Base-by-base conservation (phyloP, 1,139 yeast genomes). In the Geotrichum fermentans region DNA sequence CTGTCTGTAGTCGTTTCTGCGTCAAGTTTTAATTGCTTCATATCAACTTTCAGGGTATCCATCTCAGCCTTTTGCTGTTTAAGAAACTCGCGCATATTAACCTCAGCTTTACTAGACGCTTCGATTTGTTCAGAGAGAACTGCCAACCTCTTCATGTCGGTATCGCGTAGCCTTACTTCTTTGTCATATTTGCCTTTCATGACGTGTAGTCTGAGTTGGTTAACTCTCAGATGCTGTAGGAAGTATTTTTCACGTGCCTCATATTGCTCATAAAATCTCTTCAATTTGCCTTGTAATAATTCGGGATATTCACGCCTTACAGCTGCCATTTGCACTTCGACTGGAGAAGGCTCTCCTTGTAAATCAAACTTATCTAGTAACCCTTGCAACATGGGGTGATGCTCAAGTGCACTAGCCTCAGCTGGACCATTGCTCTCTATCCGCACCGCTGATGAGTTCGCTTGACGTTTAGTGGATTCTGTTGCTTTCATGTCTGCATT, bases 191-290 rank as follows among this genome's bases (percentile, higher is more conserved):
- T 47, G 8, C 38, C 38, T 3, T 26, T 20, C 11, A 20, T 20
- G 18, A 40, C 34, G 20, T 36, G 37, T 13, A 20, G 20, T 24
- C 37, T 38, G 8, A 57, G 46, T 22, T 56, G 55, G 45, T 46
- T 46, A 7, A 42, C 47, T 20, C 56, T 49, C 16, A 55, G 21
- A 2, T 38, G 43, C 14, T 50, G 50, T 17, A 40, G 43, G 48
- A 50, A 55, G 35, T 49, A 52, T 39, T 48, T 41, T 37, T 55
- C 52, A 4, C 58, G 47, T 13, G 48, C 47, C 14, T 49, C 47
- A 40, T 55, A 56, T 34, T 53, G 54, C 13, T 54, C 46, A 17
- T 55, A 47, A 26, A 55, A 51, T 21, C 26, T 22, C 17, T 36
- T 32, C 14, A 52, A 38, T 28, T 45, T 54, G 39, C 45, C 41